Evolutionary conservation across 2,329 filamentous ascomycete species (phyloP), one percentile per base, ranked within the genome.

Genomic region (Exophiala xenobiotica): DNA sequence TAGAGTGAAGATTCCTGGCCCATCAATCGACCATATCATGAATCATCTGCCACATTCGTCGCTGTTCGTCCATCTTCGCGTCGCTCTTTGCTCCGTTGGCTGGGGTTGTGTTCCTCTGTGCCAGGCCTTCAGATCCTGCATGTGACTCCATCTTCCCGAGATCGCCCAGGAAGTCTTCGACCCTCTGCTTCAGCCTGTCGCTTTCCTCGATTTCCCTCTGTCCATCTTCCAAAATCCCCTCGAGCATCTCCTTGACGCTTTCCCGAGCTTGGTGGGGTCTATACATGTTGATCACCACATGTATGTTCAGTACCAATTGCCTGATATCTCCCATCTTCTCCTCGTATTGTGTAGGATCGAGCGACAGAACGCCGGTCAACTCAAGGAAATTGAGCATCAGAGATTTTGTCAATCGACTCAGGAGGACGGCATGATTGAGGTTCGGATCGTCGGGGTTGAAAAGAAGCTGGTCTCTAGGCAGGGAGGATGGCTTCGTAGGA

Each of bases 271-370:
- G 92, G 67, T 96, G 91, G 7, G 91, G 91, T 24, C 92, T 81
- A 71, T 96, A 97, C 68, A 95, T 86, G 68, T 99, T 99, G 59
- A 97, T 83, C 47, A 96, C 79, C 64, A 95, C 89, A 70, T 96
- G 90, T 64, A 95, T 87, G 68, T 97, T 97, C 68, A 92, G 85
- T 57, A 95, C 86, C 22, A 97, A 74, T 12, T 86, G 90, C 63
- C 87, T 80, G 24, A 99, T 71, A 67, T 97, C 87, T 38, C 82
- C 76, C 39, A 92, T 78, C 67, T 95, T 95, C 37, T 78, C 76
- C 14, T 53, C 41, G 26, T 54, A 50, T 33, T 55, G 33, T 20
- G 49, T 54, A 0, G 89, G 87, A 39, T 85, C 78, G n/a, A 81
- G 70, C 7, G 81, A 78, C 51, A 95, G 74, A 11, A 87, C 74